Evolutionary conservation across 371 early-diverging fungal genomes (phyloP), one percentile per base, ranked within the genome.

Genomic region (Lichtheimia ornata): DNA sequence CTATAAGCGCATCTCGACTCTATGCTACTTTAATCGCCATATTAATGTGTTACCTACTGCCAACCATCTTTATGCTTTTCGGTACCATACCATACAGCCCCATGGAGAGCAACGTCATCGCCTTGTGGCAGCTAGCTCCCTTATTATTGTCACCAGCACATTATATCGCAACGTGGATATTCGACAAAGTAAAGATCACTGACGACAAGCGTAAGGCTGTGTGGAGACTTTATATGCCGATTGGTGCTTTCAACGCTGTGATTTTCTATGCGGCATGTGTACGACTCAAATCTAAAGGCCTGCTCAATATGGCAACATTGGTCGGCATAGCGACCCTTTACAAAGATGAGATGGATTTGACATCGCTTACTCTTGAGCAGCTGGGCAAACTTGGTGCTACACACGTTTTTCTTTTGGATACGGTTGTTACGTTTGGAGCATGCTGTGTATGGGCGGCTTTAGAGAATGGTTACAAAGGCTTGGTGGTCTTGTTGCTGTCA

Each of bases 91-190:
- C n/a, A 17, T 30, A 52, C 12, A 42, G 28, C 14, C 13, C 13
- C 14, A 12, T 53, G 30, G 51, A 60, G 43, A 40, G 51, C 20
- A 27, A 42, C 5, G 50, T 50, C 0, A 58, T 53, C 51, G 50
- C 56, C 2, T 28, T 45, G 4, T 65, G 65, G 65, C 60, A 59
- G 42, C 55, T 65, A 44, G 60, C 45, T 12, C 65, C 65, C 15
- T 13, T 64, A 3, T 27, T 50, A 15, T 56, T 56, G 4, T 51
- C 49, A 17, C 52, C 51, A 15, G 50, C 43, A 7, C 57, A 65
- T 25, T 27, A 35, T 12, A 47, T 50, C 35, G 14, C 60, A 28
- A 56, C 65, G 0, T 51, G 49, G 15, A 57, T 56, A 27, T 44
- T 51, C 1, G 50, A 54, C 12, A 27, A 35, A 12, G 43, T 35